Percentiles rank a stretch among this genome's conserved stretches.
Evolutionary conservation across 371 early-diverging fungal genomes (phyloP).

Genomic region (Haplosporangium sp.): DNA sequence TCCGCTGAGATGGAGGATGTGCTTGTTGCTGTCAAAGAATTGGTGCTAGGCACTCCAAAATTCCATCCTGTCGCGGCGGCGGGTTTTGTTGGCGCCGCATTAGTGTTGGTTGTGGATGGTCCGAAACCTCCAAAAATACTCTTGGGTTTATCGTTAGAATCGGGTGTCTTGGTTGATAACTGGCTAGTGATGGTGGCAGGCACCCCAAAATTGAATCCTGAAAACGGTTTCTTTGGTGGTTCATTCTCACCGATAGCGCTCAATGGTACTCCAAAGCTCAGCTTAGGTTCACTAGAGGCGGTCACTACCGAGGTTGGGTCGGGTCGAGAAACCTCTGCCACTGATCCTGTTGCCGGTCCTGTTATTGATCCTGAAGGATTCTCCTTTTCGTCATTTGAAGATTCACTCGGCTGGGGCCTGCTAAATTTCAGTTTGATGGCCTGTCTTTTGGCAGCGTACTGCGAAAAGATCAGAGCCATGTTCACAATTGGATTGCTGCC

Average conservation of each 20-base stretch:
- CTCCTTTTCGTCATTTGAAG: conserved; percentile 8
- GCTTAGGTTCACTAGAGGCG: conserved; percentile 4
- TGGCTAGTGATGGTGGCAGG: conserved; percentile 1
- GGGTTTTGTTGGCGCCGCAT: conserved; percentile 31
- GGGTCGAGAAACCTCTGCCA: neutral
- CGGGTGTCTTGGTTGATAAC: conserved; percentile 6
- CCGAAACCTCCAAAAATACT: conserved; percentile 7
- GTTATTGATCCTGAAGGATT: conserved; percentile 1
- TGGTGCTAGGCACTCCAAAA: conserved; percentile 6
- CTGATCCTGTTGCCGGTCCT: neutral
- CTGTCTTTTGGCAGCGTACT: conserved; percentile 17
- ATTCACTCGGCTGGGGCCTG: too few species aligned
- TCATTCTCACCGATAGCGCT: conserved; percentile 1
- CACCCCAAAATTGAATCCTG: conserved; percentile 4
- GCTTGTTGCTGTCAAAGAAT: neutral
- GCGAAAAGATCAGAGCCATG: conserved; percentile 26
- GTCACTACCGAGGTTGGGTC: conserved; percentile 4
- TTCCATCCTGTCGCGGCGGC: conserved; percentile 20
- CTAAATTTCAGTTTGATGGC: conserved; percentile 5
- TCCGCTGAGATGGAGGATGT: neutral
- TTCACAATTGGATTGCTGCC: conserved; percentile 35
- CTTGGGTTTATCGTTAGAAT: conserved; percentile 1
- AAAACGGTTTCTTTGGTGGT: conserved; percentile 5
- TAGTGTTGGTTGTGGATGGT: conserved; percentile 36
- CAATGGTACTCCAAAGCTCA: conserved; percentile 21